Conservation (phyloP, 2,329 filamentous ascomycete species). For the Thielaviopsis populi region DNA sequence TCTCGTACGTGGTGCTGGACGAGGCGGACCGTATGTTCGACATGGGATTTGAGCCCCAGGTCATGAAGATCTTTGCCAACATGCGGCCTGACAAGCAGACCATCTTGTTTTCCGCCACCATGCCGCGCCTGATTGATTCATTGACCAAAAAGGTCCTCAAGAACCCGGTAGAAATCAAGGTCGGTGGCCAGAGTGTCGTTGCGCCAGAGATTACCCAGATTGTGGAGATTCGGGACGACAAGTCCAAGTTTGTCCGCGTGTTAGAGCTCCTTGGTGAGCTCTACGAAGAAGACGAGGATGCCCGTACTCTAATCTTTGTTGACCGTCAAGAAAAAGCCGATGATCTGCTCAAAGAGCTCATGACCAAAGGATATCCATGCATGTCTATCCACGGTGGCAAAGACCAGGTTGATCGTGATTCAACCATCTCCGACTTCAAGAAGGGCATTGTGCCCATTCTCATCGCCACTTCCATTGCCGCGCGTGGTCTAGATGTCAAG, state of each 20-base stretch:
- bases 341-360: conserved; percentile 58
- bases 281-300: conserved; percentile 77
- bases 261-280: conserved; percentile 77
- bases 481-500: conserved; percentile 88
- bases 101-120: conserved; percentile 90
- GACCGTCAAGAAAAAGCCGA: conserved; percentile 85
- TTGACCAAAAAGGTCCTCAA: conserved; percentile 77
- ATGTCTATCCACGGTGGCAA: conserved; percentile 91
- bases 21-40: conserved; percentile 99
- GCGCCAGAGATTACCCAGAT: conserved; percentile 88
- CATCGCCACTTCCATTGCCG: conserved; percentile 88
- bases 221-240: conserved; percentile 73
- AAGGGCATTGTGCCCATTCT: conserved; percentile 77
- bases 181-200: conserved; percentile 75
- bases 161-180: conserved; percentile 77
- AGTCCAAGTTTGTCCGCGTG: conserved; percentile 68
- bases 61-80: conserved; percentile 89
- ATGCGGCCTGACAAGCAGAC: conserved; percentile 87
- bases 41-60: conserved; percentile 97
- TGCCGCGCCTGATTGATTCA: conserved; percentile 83
- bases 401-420: conserved; percentile 84
- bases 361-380: conserved; percentile 75
- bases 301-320: conserved; percentile 78
- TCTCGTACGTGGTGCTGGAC: conserved; percentile 89
- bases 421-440: conserved; percentile 87